Base-by-base conservation (phyloP, 225 moss, liverwort and hornwort genomes). In the Polytrichum commune region DNA sequence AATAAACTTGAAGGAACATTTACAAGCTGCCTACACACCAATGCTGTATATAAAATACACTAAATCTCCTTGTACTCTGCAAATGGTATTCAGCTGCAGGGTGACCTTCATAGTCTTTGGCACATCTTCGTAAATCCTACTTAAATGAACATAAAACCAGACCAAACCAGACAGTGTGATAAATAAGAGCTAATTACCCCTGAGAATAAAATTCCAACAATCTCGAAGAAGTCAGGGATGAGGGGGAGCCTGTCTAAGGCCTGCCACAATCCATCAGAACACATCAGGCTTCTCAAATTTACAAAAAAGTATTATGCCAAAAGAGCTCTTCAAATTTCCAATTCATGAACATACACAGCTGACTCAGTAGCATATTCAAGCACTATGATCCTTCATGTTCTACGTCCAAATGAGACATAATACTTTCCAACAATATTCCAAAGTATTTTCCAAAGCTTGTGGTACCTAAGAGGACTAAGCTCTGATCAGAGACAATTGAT, bases 211-310 rank as follows among this genome's bases (percentile, higher is more conserved):
- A 96, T 90, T 54, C 96, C 96, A 56, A 93, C 80, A 10, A 96
- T 75, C 80, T 96, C 96, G 69, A 96, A 83, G 61, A 92, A 75
- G 68, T 78, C 53, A 19, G 96, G 86, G 65, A 96, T 75, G 54
- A 96, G 55, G 7, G 91, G 96, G 19, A 96, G 88, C 72, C 75
- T 96, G 58, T 96, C 96, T 80, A 96, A 76, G 55, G 96, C 91
- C 96, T 96, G 88, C 29, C 75, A 76, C 68, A 72, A 60, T 69
- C 62, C 63, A 29, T 35, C 61, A 35, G n/a, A 9, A 58, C 20
- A 58, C 22, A 24, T 58, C 24, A 20, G n/a, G 24, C 16, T 58
- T 58, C 7, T 58, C 20, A 24, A 22, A 20, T 58, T 57, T 7
- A 57, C 56, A 57, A 19, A 18, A 7, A 57, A 57, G 33, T 33